phyloP scores from a whole-genome alignment of 176 grass and related monocot genomes.

The Rhynchospora breviuscula region DNA sequence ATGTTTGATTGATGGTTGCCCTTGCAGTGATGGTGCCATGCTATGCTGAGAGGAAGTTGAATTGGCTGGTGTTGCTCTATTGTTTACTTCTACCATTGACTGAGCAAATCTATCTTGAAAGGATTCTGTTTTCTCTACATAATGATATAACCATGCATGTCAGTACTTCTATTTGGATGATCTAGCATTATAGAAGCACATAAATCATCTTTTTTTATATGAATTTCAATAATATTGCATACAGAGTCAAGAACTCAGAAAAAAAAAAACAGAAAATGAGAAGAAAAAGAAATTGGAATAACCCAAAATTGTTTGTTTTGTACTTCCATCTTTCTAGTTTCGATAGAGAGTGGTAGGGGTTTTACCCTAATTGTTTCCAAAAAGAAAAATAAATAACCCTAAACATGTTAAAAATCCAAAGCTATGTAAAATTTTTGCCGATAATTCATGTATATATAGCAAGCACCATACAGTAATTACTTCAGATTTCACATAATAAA shows the following conservation, averaged over 20 bases:
- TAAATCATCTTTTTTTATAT: neutral
- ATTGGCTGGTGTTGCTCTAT: neutral
- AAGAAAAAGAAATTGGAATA: no score
- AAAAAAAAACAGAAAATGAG: neutral
- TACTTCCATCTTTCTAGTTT: no score
- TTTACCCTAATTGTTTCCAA: no score
- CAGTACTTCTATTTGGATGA: neutral
- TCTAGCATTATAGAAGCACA: neutral
- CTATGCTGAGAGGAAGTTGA: neutral
- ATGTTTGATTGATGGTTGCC: neutral
- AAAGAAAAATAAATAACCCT: neutral
- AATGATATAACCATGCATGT: neutral
- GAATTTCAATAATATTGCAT: neutral
- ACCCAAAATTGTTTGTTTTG: no score
- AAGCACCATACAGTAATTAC: neutral
- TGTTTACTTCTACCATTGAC: neutral
- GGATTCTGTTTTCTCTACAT: neutral
- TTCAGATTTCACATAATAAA: neutral
- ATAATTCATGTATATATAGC: neutral
- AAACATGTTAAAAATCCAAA: neutral
- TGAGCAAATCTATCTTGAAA: neutral
- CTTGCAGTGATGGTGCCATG: neutral
- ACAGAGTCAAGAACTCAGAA: neutral
- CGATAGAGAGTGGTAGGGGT: no score
- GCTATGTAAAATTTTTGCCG: neutral